A percentile compares a stretch with the other conserved stretches of the same genome.
These are phyloP conservation scores for Sugiyamaella grinbergsii DNA, from an alignment of 1,139 yeast species.

Conservation along the genomic window DNA sequence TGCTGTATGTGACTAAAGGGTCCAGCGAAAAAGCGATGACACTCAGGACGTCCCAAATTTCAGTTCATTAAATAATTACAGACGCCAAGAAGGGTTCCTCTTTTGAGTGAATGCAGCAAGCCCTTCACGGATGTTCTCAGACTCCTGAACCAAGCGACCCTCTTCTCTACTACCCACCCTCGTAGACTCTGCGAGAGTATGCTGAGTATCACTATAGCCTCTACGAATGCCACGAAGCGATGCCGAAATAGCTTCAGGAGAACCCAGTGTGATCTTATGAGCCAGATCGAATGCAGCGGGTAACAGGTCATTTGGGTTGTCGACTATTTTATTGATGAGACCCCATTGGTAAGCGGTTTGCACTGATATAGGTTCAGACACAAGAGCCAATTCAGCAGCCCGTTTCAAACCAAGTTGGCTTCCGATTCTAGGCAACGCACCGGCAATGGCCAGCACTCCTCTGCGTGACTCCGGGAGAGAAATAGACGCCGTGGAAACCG, in stretches of 20 bases:
- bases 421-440: slow-evolving; percentile 41
- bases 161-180: slow-evolving; percentile 27
- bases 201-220: slow-evolving; percentile 35
- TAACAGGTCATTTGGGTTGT: slow-evolving; percentile 32
- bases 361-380: slow-evolving; percentile 39
- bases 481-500: slow-evolving; percentile 34
- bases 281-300: slow-evolving; percentile 38
- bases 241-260: slow-evolving; percentile 39
- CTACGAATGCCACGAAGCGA: slow-evolving; percentile 35
- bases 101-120: slow-evolving; percentile 36
- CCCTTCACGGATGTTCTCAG: slow-evolving; percentile 34
- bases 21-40: no score
- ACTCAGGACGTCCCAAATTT: background rate
- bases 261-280: slow-evolving; percentile 31
- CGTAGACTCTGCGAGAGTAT: slow-evolving; percentile 31
- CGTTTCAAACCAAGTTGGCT: slow-evolving; percentile 36
- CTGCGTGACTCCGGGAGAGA: slow-evolving; percentile 40
- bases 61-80: background rate
- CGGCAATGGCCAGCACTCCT: slow-evolving; percentile 41
- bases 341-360: slow-evolving; percentile 39
- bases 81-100: slow-evolving; percentile 36
- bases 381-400: slow-evolving; percentile 39
- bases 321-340: slow-evolving; percentile 36
- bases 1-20: no score
- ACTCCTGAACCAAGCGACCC: slow-evolving; percentile 25